Base-by-base conservation (phyloP, 371 early-diverging fungal genomes). In the Haplosporangium sp. region DNA sequence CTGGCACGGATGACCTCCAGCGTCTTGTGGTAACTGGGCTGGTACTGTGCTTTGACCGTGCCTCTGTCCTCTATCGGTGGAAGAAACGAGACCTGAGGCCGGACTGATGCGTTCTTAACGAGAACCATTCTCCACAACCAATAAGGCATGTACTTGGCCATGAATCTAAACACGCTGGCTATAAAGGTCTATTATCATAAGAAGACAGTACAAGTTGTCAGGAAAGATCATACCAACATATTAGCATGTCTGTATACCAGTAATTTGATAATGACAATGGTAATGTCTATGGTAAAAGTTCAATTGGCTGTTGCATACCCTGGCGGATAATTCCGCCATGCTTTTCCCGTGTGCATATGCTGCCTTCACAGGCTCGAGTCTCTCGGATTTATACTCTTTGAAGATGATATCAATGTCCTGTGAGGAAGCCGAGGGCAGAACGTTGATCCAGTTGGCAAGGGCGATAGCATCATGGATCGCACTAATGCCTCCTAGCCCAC, bases 401-500 rank as follows among this genome's bases (percentile, higher is more conserved):
- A 73, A 73, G 23, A 58, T 40, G 38, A 18, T 47, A 6, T 66
- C 73, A 9, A 62, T 41, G 13, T 60, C 67, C 23, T 53, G 59
- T 13, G 50, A 43, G 5, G 61, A 46, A 6, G 62, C 58, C 0
- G 67, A 53, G n/a, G 23, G 20, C 16, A 73, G 45, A 9, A 57
- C 53, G 20, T 60, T 61, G 47, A 73, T 55, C 66, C 67, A 73
- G 46, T 73, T 73, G 41, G 73, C 66, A n/a, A 73, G 36, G 5
- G 54, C 51, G 8, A 62, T 47, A 14, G 73, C 73, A 16, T 73
- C 73, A 18, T 67, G 73, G 52, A 73, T 57, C 0, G 63, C 73
- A 6, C 21, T 43, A 4, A 62, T 13, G 6, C 67, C 73, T 0
- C 73, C 73, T 21, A 21, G 2, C 11, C 67, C 61, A 12, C 67